Base-by-base conservation (phyloP, 257 asterid genomes). In the Leonotis leonurus region DNA sequence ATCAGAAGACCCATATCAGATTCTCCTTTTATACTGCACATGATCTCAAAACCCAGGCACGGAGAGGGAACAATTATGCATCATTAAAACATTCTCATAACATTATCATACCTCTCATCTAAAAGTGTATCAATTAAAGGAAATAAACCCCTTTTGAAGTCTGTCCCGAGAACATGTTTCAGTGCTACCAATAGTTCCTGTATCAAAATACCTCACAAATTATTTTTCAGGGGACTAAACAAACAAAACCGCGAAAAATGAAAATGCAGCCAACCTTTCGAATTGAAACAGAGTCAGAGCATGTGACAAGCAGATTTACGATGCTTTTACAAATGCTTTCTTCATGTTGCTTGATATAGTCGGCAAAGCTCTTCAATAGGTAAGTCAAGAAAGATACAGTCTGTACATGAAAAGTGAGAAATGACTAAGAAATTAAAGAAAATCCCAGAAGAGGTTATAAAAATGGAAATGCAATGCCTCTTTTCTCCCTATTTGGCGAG, bases 141-240 rank as follows among this genome's bases (percentile, higher is more conserved):
- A 77, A 85, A 93, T 75, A 93, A 82, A 55, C 99, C 99, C 78
- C 95, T 78, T 85, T 93, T 93, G 76, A 89, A 93, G 74, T 93
- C 99, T 20, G 99, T 93, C 71, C 94, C 95, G 41, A 93, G 96
- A 53, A 93, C 99, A 83, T 93, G 97, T 71, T 93, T 93, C 70
- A 93, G 85, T 67, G 99, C 97, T 32, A 93, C 99, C 94, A 93
- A 80, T 52, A 93, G 81, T 83, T 93, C 99, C 99, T 93, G 81
- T 65, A 73, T 22, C 32, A 51, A 73, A 70, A 53, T 73, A 73
- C 26, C 53, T 25, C 40, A 59, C 10, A 6, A 32, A 51, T 82
- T 50, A 82, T 40, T 53, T 70, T 67, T 56, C 25, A 48, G 48
- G 48, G 49, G 69, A 55, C 49, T 22, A 56, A 61, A 72, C 50